Conservation (phyloP, 345 rosid genomes). For the Excoecaria cochinchinensis region DNA sequence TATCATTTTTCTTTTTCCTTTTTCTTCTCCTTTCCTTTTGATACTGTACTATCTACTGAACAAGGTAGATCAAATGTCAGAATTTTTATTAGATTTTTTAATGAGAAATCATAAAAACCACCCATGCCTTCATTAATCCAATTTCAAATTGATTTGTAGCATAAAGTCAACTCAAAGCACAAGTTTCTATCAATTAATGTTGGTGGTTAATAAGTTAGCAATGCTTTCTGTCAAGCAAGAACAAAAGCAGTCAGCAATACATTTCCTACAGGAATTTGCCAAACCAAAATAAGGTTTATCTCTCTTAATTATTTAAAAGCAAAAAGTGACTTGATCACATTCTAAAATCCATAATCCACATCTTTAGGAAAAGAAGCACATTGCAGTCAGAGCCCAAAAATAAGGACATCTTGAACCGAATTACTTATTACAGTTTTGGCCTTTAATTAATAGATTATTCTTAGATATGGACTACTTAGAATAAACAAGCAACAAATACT, state of each 20-base stretch:
- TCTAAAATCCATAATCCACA: background rate
- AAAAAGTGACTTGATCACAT: background rate
- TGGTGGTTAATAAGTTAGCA: background rate
- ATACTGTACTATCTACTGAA: background rate
- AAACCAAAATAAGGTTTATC: background rate
- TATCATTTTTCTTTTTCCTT: conserved; percentile 3
- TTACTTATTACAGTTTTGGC: background rate
- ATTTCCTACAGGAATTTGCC: background rate
- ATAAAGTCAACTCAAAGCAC: background rate
- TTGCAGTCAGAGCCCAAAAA: background rate
- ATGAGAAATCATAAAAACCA: conserved; percentile 11
- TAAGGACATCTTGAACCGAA: background rate
- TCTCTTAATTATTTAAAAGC: background rate
- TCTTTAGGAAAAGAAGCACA: background rate
- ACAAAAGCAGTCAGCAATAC: background rate
- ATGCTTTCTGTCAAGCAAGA: background rate
- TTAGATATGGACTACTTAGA: no score
- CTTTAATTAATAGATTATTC: no score
- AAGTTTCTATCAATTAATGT: background rate
- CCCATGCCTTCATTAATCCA: conserved; percentile 1
- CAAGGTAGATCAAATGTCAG: background rate
- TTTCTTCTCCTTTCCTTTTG: background rate
- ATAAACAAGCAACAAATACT: no score
- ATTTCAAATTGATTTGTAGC: background rate
- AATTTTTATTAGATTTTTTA: background rate